Conservation (phyloP, 176 grass and related monocot species). For the Elaeis guineensis region DNA sequence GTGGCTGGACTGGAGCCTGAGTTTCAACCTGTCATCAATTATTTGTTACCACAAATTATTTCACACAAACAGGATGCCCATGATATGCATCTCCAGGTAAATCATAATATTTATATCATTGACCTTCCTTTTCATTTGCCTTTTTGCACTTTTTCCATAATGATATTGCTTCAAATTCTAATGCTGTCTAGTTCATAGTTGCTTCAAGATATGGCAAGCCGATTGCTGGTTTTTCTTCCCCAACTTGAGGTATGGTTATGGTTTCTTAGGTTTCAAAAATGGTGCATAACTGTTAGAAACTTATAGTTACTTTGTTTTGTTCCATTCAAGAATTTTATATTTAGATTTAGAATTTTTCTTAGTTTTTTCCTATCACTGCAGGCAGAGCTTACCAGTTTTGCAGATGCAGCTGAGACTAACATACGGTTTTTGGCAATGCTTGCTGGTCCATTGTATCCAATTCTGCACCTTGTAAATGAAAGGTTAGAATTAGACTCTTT, state of each 20-base stretch:
- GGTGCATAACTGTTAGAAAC: too few species aligned
- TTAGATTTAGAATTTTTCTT: too few species aligned
- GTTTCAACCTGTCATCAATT: constrained; percentile 66
- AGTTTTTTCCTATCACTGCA: constrained; percentile 29
- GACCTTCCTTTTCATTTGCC: constrained; percentile 2
- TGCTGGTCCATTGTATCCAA: constrained; percentile 87
- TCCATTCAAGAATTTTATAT: too few species aligned
- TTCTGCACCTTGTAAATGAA: constrained; percentile 78
- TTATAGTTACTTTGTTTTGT: too few species aligned
- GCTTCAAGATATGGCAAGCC: constrained; percentile 72
- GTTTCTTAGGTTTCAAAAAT: background rate
- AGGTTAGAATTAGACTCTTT: constrained; percentile 28
- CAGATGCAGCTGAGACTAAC: constrained; percentile 54
- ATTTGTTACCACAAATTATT: constrained; percentile 70
- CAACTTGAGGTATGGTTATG: constrained; percentile 70
- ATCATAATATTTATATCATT: constrained; percentile 3
- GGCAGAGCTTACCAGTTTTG: constrained; percentile 63
- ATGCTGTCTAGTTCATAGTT: constrained; percentile 45
- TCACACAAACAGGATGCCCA: constrained; percentile 62
- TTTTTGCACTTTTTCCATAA: constrained; percentile 1
- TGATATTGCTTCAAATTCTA: constrained; percentile 19
- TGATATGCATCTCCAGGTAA: constrained; percentile 88
- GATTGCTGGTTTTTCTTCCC: constrained; percentile 61
- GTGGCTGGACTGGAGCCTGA: constrained; percentile 89
- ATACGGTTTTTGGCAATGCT: constrained; percentile 73